Conservation (phyloP, 805 yeast genomes). For the Blastobotrys robertii region DNA sequence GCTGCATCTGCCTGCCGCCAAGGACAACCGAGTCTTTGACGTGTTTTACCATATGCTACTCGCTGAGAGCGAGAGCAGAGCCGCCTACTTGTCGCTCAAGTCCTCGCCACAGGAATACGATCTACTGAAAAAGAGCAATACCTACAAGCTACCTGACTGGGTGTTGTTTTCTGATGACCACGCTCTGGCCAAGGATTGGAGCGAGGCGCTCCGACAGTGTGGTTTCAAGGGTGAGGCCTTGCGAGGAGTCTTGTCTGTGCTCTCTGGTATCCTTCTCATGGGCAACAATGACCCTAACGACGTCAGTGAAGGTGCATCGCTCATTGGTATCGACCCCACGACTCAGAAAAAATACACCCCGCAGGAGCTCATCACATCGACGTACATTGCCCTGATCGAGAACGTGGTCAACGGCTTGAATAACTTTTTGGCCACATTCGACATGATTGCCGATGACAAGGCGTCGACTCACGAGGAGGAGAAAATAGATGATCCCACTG, state of each 20-base stretch:
- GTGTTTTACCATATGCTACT: constrained; percentile 30
- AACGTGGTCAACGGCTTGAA: constrained; percentile 28
- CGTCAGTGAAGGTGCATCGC: constrained; percentile 32
- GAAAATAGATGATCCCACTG: constrained; percentile 20
- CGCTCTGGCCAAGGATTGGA: constrained; percentile 33
- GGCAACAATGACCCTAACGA: constrained; percentile 27
- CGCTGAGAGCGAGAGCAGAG: constrained; percentile 24
- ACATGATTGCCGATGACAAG: constrained; percentile 7
- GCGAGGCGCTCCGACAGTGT: constrained; percentile 27
- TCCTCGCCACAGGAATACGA: constrained; percentile 22
- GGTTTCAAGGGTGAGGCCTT: constrained; percentile 26
- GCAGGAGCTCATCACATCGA: constrained; percentile 25
- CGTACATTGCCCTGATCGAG: constrained; percentile 26
- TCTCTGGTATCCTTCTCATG: constrained; percentile 31
- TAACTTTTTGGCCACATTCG: constrained; percentile 25
- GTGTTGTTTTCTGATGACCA: constrained; percentile 29
- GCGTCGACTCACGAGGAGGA: constrained; percentile 8
- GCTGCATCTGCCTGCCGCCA: constrained; percentile 18
- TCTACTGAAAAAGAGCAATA: constrained; percentile 21
- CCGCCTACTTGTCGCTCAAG: constrained; percentile 23
- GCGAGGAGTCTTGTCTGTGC: constrained; percentile 25
- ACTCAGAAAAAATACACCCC: constrained; percentile 19
- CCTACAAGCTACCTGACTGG: constrained; percentile 28
- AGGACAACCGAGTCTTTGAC: constrained; percentile 26
- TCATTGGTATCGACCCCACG: constrained; percentile 29